Evolutionary conservation across 345 rosid species (phyloP).

Genomic region (Rhizophora apiculata): DNA sequence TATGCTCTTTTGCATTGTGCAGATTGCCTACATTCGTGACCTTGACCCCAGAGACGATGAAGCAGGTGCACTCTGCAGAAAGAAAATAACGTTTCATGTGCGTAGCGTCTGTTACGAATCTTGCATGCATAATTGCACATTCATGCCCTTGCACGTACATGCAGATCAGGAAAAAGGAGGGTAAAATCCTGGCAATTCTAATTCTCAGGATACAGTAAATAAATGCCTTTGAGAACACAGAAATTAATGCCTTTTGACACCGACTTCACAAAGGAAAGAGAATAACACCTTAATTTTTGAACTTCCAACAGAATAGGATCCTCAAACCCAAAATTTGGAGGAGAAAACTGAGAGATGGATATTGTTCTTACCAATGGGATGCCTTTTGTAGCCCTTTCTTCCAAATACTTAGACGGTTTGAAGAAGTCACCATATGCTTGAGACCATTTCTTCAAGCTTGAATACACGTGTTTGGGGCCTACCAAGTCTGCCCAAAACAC

Average conservation of each 20-base stretch:
- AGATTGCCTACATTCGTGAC: constrained; percentile 42
- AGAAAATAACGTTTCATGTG: background rate
- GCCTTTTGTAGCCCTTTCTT: constrained; percentile 79
- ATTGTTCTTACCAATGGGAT: constrained; percentile 55
- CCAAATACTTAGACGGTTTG: constrained; percentile 79
- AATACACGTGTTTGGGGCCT: constrained; percentile 59
- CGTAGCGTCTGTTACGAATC: background rate
- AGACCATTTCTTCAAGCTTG: constrained; percentile 69
- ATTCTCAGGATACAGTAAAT: background rate
- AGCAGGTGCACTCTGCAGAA: constrained; percentile 47
- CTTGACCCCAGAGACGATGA: constrained; percentile 34
- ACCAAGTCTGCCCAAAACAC: constrained; percentile 83
- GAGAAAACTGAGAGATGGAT: background rate
- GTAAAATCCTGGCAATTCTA: background rate
- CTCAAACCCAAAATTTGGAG: background rate
- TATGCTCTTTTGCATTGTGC: too few species aligned
- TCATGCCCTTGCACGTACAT: background rate
- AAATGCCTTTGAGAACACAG: background rate
- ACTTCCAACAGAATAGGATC: background rate
- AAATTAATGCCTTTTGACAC: background rate
- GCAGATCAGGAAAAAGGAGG: background rate
- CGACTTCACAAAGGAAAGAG: background rate
- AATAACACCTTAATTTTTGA: background rate
- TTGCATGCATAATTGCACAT: background rate
- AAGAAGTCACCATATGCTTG: constrained; percentile 61